Evolutionary conservation across 176 grass and related monocot species (phyloP), one percentile per base, ranked within the genome.

Genomic region (Oryza australiensis): DNA sequence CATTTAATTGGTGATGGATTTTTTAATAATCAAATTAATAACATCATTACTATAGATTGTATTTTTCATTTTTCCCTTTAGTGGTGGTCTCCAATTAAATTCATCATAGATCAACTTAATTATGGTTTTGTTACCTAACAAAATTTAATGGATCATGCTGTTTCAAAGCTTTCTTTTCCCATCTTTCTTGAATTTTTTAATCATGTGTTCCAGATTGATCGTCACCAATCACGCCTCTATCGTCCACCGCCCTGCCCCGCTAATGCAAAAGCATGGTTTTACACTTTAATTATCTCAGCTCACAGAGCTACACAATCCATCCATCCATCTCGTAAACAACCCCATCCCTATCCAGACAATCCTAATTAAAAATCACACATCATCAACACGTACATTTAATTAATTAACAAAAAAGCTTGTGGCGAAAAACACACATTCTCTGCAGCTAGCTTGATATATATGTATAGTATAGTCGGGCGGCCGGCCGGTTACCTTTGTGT

Each of bases 401-500:
- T 15, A 28, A 62, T 59, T 22, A 59, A n/a, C 6, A 40, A 7
- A 5, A 40, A 46, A n/a, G 55, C 55, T 60, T 9, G 20, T 57
- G 0, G 5, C 1, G 48, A 20, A n/a, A 57, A 57, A 20, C 53
- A 2, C 51, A n/a, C 22, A 37, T 8, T 18, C 18, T 18, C 20
- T 22, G 11, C 33, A 14, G 37, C 38, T 32, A 49, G 48, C 5
- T 22, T 9, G 18, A 0, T 46, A 15, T n/a, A n/a, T n/a, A n/a
- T n/a, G n/a, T n/a, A n/a, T n/a, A n/a, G n/a, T n/a, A n/a, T n/a
- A 9, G 16, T 37, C 35, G 35, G 35, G 7, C 35, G 35, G 34
- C 34, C 53, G 53, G 55, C n/a, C n/a, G 27, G 30, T 63, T 64
- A 22, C 27, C 30, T 86, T 86, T 51, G 37, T 79, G 75, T 33